These are phyloP conservation scores for Vitis amurensis DNA, from an alignment of 164 flowering plant species.

Conservation along the genomic window DNA sequence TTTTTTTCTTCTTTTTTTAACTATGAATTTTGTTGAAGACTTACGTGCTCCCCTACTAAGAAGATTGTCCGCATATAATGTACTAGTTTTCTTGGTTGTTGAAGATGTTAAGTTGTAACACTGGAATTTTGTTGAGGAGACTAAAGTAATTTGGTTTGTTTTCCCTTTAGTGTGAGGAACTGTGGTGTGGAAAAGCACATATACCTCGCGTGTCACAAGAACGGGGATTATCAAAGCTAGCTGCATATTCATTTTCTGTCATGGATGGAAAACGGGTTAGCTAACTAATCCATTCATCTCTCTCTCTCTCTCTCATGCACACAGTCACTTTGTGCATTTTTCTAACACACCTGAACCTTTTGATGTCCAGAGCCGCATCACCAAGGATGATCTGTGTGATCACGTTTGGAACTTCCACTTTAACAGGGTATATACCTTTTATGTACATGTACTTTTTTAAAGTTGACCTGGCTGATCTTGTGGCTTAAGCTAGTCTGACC, in stretches of 20 bases:
- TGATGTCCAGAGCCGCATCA: constrained; percentile 55
- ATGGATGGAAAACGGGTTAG: constrained; percentile 81
- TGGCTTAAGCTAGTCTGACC: background rate
- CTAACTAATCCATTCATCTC: background rate
- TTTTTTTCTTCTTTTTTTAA: too few species aligned
- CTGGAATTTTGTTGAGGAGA: too few species aligned
- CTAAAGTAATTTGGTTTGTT: background rate
- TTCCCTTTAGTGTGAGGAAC: constrained; percentile 54
- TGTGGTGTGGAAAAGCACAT: constrained; percentile 86
- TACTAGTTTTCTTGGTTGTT: too few species aligned
- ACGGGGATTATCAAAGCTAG: constrained; percentile 55
- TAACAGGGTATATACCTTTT: constrained; percentile 46
- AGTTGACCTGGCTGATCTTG: background rate
- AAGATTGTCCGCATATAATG: too few species aligned
- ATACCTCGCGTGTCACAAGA: constrained; percentile 64
- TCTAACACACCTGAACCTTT: background rate
- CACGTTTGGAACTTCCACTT: constrained; percentile 84
- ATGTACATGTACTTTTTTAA: background rate
- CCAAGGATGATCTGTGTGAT: constrained; percentile 74
- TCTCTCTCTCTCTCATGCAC: background rate
- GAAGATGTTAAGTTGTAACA: too few species aligned
- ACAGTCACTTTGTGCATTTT: background rate
- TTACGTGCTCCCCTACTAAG: too few species aligned
- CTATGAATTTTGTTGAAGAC: too few species aligned
- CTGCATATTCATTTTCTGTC: constrained; percentile 66